phyloP scores from a whole-genome alignment of 257 asterid genomes.

The Solanum acaule region DNA sequence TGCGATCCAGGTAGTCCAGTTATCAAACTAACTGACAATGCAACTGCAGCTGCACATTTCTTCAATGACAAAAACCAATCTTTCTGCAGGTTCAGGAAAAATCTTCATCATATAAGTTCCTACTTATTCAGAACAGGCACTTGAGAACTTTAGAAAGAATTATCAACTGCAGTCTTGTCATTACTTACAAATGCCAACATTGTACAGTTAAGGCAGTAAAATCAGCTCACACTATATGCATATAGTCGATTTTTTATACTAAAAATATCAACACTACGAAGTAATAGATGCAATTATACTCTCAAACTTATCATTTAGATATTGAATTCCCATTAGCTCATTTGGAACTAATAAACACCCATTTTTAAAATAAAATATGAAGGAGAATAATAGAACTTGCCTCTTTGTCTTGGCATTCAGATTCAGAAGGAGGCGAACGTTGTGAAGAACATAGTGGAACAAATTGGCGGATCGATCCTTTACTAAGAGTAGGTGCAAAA shows the following conservation, averaged over 20 bases:
- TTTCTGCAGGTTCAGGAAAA: slow-evolving; percentile 35
- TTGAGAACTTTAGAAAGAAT: not conserved
- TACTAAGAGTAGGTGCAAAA: not conserved
- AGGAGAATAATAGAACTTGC: slow-evolving; percentile 20
- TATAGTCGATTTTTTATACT: not conserved
- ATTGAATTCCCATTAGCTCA: not conserved
- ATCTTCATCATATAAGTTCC: not conserved
- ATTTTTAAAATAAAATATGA: not conserved
- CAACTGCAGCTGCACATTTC: slow-evolving; percentile 63
- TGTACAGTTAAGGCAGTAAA: not conserved
- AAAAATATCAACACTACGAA: not conserved
- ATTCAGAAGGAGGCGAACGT: slow-evolving; percentile 19
- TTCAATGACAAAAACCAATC: slow-evolving; percentile 32
- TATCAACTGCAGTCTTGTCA: not conserved
- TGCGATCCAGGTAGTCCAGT: slow-evolving; percentile 49
- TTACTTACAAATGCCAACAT: not conserved
- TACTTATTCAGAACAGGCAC: not conserved
- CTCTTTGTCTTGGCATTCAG: slow-evolving; percentile 30
- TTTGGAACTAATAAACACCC: not conserved
- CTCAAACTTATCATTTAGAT: not conserved
- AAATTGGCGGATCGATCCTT: not conserved
- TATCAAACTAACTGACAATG: slow-evolving; percentile 55
- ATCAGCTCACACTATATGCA: not conserved
- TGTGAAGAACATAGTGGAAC: slow-evolving; percentile 34
- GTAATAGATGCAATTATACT: not conserved